These are phyloP conservation scores for Mycena galericulata DNA, from an alignment of 768 basidiomycete genomes.

Conservation along the genomic window DNA sequence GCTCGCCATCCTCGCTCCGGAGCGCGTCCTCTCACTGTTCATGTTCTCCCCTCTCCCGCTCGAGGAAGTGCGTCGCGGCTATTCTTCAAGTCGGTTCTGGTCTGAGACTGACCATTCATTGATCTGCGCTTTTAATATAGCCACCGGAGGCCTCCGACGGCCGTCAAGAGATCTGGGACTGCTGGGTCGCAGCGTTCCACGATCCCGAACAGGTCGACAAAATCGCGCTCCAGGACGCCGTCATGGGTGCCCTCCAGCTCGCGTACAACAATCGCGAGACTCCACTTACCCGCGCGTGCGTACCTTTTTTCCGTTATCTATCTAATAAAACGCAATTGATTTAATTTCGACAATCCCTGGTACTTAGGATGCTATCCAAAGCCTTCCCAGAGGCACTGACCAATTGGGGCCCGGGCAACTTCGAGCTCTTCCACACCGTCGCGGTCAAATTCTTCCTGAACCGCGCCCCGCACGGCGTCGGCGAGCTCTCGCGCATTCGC, in stretches of 20 bases:
- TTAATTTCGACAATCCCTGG: too few relatives aligned
- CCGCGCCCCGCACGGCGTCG: slow-evolving; percentile 37
- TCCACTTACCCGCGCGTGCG: too few relatives aligned
- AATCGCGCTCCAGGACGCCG: slow-evolving; percentile 40
- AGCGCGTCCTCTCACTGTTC: background rate
- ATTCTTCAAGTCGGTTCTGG: too few relatives aligned
- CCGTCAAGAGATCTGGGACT: slow-evolving; percentile 49
- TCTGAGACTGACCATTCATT: too few relatives aligned
- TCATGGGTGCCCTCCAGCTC: slow-evolving; percentile 48
- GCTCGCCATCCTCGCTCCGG: background rate
- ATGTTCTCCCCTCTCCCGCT: background rate
- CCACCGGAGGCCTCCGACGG: slow-evolving; percentile 49
- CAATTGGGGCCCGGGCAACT: slow-evolving; percentile 42
- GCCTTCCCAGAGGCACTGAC: slow-evolving; percentile 38
- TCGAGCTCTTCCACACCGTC: slow-evolving; percentile 46
- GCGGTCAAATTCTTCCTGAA: slow-evolving; percentile 49
- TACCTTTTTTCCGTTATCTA: too few relatives aligned
- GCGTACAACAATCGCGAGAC: slow-evolving; percentile 43
- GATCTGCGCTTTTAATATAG: too few relatives aligned
- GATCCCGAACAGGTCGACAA: slow-evolving; percentile 39
- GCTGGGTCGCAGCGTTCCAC: slow-evolving; percentile 43
- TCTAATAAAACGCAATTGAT: too few relatives aligned
- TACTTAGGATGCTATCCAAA: background rate
- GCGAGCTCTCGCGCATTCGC: slow-evolving; percentile 39
- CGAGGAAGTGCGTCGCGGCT: background rate